Base-by-base conservation (phyloP, 495 filamentous ascomycete species). In the Lophiostoma macrostomum region DNA sequence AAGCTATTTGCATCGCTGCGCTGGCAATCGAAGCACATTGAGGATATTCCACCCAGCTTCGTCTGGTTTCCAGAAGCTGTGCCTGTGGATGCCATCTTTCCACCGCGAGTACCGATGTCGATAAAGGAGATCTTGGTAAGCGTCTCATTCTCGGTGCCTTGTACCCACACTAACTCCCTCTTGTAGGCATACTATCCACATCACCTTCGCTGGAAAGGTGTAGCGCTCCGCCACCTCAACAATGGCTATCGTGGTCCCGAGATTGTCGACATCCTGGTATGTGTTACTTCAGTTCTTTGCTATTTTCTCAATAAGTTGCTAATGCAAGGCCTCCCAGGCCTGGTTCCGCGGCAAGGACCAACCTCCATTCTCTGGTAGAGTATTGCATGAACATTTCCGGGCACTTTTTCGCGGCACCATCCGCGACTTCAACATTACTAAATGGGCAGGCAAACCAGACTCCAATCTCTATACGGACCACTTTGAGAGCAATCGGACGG, bases 61-160 rank as follows among this genome's bases (percentile, higher is more conserved):
- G 20, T 23, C 31, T 54, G 50, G 50, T 54, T 45, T 23, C 40
- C 41, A 5, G 50, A 46, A 4, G 50, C 50, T 8, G 32, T 38
- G 14, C 31, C 40, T 11, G 30, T 40, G 3, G 39, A 54, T 36
- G 41, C 41, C 5, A 1, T 54, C 1, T 46, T 54, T 22, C 50
- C 50, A 13, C 50, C 50, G 1, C 40, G 50, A 1, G 30, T 46
- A 4, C 40, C 39, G 11, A 8, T 54, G 8, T 30, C 50, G 1
- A 25, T n/a, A 3, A 54, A 45, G 20, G 50, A 54, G 40, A 54
- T 54, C n/a, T 16, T 51, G 8, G 41, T 45, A 45, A 28, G 22
- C n/a, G n/a, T n/a, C n/a, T n/a, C n/a, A n/a, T n/a, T n/a, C n/a
- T n/a, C n/a, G n/a, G n/a, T n/a, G 13, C 3, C 10, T 40, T 31